phyloP scores from a whole-genome alignment of 2,329 filamentous ascomycete genomes.

The Hortaea werneckii region DNA sequence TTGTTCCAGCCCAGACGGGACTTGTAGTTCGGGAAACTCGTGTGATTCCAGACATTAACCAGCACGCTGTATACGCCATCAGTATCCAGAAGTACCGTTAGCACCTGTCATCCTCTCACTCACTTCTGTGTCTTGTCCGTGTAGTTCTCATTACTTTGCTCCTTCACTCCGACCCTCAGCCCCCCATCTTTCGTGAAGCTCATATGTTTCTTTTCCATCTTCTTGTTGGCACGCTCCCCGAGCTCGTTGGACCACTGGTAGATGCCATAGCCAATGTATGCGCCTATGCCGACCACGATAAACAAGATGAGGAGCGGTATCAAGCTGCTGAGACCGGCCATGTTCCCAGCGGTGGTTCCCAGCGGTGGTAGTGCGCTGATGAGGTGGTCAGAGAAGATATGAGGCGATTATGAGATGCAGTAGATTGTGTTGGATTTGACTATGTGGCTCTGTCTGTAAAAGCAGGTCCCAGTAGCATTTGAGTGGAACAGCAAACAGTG shows the following conservation, averaged over 20 bases:
- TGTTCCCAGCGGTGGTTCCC: too few relatives aligned
- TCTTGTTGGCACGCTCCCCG: constrained; percentile 52
- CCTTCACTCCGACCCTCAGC: constrained; percentile 58
- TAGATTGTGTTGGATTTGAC: not conserved
- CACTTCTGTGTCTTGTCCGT: constrained; percentile 60
- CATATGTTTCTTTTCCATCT: constrained; percentile 67
- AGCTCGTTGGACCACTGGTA: constrained; percentile 60
- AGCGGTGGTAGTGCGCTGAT: not conserved
- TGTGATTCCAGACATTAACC: constrained; percentile 40
- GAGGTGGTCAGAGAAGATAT: not conserved
- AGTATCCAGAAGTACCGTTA: not conserved
- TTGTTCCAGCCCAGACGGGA: constrained; percentile 25
- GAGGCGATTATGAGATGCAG: not conserved
- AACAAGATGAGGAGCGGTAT: constrained; percentile 59
- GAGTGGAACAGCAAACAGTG: not conserved
- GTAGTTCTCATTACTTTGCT: constrained; percentile 58
- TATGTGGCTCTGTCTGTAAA: not conserved
- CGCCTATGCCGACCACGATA: constrained; percentile 45
- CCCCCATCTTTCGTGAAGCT: constrained; percentile 66
- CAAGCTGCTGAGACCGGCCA: constrained; percentile 26
- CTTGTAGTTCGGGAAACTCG: constrained; percentile 28
- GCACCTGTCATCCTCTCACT: constrained; percentile 1
- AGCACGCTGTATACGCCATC: constrained; percentile 25
- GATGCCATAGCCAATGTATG: constrained; percentile 60
- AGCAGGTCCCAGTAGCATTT: not conserved